Conservation (phyloP, 106 monocot genomes). For the Dendrobium chrysotoxum region DNA sequence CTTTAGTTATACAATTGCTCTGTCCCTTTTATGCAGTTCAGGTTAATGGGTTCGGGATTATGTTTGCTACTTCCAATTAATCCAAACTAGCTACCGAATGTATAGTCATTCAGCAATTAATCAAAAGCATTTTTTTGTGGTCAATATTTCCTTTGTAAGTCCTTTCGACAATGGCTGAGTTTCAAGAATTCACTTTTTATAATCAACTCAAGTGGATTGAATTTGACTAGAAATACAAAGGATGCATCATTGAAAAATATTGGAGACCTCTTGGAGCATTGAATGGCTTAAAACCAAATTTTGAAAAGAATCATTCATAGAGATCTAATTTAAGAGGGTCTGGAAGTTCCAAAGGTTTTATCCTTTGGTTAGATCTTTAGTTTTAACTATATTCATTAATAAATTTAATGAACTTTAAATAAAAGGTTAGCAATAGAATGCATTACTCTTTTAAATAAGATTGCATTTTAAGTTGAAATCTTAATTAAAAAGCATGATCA, state of each 20-base stretch:
- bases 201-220: not conserved
- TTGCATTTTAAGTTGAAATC: not conserved
- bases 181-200: not conserved
- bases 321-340: not conserved
- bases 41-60: not conserved
- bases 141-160: not conserved
- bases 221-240: not conserved
- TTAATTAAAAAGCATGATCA: not conserved
- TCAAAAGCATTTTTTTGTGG: not conserved
- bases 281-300: not conserved
- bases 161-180: not conserved
- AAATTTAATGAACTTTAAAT: not conserved
- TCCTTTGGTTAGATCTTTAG: not conserved
- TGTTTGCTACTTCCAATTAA: not conserved
- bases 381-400: not conserved
- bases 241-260: not conserved
- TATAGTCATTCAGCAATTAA: not conserved
- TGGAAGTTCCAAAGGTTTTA: not conserved
- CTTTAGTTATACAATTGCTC: not conserved
- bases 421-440: not conserved
- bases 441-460: not conserved
- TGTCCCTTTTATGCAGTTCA: not conserved
- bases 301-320: not conserved
- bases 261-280: not conserved
- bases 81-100: not conserved